phyloP scores from a whole-genome alignment of 805 yeast genomes.

The Ogataea sp. region DNA sequence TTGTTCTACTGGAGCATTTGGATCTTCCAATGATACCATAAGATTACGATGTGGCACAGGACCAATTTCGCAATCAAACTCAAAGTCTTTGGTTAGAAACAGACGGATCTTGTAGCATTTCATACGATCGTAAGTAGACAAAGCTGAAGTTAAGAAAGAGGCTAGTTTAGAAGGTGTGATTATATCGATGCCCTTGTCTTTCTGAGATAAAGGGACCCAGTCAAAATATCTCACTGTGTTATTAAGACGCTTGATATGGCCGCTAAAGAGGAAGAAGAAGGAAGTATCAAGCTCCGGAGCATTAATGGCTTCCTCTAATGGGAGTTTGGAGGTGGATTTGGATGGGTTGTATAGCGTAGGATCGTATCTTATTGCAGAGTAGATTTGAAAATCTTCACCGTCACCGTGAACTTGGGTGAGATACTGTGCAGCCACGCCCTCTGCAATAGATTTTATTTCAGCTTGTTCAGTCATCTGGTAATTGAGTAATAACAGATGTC shows the following conservation, averaged over 20 bases:
- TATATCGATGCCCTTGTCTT: conserved; percentile 4
- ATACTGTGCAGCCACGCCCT: background rate
- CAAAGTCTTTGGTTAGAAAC: conserved; percentile 23
- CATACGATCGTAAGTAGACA: conserved; percentile 20
- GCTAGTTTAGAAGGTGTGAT: conserved; percentile 36
- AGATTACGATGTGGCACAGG: conserved; percentile 9
- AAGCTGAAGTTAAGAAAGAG: conserved; percentile 28
- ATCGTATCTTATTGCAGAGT: conserved; percentile 73
- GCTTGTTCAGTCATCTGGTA: background rate
- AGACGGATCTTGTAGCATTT: conserved; percentile 42
- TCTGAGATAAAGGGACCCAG: conserved; percentile 31
- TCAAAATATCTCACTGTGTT: conserved; percentile 48
- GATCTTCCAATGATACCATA: background rate
- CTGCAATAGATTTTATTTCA: background rate
- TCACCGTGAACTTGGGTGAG: background rate
- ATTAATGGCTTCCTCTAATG: conserved; percentile 16
- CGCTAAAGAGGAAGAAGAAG: conserved; percentile 52
- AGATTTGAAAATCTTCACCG: conserved; percentile 36
- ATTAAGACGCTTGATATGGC: conserved; percentile 55
- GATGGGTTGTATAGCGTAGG: conserved; percentile 38
- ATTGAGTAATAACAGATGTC: background rate
- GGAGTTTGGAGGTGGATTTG: background rate
- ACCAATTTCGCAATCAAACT: conserved; percentile 26
- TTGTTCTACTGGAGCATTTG: conserved; percentile 28
- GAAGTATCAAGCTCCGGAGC: conserved; percentile 15